Evolutionary conservation across 306 rosid genomes (phyloP).

Genomic region (Psophocarpus tetragonolobus): DNA sequence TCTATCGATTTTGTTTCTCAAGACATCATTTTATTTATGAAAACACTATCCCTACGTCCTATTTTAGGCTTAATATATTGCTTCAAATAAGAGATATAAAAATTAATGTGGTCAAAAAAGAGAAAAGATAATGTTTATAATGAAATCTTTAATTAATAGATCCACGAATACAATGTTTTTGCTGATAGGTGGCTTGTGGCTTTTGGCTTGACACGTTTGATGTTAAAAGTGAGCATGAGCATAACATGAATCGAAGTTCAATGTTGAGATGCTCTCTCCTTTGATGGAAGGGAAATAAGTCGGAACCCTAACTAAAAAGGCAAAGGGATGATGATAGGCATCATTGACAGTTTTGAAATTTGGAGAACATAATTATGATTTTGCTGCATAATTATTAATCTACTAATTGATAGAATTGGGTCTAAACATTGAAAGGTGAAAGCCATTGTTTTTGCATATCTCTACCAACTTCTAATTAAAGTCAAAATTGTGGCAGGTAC

Average conservation of each 20-base stretch:
- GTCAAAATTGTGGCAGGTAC: conserved; percentile 27
- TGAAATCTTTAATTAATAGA: neutral
- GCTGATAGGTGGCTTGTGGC: too few species aligned
- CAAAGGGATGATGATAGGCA: neutral
- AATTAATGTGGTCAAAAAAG: too few species aligned
- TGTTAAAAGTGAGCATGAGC: neutral
- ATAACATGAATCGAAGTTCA: neutral
- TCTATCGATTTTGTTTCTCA: neutral
- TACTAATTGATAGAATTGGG: too few species aligned
- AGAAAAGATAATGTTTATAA: too few species aligned
- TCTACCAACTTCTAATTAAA: conserved; percentile 23
- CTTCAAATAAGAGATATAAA: too few species aligned
- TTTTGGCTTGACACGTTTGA: neutral
- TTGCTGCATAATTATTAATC: too few species aligned
- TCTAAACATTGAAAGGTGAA: too few species aligned
- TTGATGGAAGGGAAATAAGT: too few species aligned
- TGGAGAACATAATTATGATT: neutral
- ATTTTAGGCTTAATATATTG: too few species aligned
- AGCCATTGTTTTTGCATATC: too few species aligned
- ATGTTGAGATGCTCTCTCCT: neutral
- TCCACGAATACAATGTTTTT: too few species aligned
- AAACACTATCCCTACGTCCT: neutral
- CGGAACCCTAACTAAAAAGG: conserved; percentile 16
- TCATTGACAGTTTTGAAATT: conserved; percentile 5
- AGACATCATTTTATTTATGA: neutral